A percentile compares a stretch with the other conserved stretches of the same genome.
These are phyloP conservation scores for Luffa acutangula DNA, from an alignment of 306 rosid genomes.

Conservation along the genomic window DNA sequence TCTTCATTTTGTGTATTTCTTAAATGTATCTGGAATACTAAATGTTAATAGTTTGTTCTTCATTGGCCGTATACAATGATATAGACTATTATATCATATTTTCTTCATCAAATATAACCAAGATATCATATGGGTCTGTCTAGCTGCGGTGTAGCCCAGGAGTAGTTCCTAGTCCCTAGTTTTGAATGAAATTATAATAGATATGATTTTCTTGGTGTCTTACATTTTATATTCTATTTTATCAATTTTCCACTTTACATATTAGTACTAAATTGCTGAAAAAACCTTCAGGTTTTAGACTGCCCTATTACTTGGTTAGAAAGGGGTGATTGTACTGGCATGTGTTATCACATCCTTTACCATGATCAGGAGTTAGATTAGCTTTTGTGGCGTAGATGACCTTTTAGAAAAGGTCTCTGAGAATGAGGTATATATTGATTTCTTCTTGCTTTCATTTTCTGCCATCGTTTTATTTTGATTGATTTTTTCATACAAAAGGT, in stretches of 20 bases:
- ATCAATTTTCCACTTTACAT: not conserved
- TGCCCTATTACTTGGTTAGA: not conserved
- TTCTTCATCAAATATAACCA: not conserved
- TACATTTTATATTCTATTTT: not conserved
- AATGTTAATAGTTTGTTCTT: not conserved
- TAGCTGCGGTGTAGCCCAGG: not conserved
- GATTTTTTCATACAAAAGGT: not conserved
- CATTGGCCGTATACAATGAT: not conserved
- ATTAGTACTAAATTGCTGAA: not conserved
- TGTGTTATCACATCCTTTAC: not conserved
- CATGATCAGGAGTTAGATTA: not conserved
- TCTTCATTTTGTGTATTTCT: not conserved
- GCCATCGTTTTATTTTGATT: not conserved
- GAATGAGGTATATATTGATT: not conserved
- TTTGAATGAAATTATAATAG: not conserved
- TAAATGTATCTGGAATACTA: not conserved
- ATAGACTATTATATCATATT: not conserved
- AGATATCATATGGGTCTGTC: not conserved
- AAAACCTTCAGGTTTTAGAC: not conserved
- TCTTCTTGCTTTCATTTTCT: not conserved
- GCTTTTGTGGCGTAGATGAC: not conserved
- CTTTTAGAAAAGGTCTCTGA: not conserved
- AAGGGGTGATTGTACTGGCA: slow-evolving; percentile 2
- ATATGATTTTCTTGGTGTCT: not conserved
- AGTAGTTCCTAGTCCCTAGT: not conserved